These are phyloP conservation scores for Cajanus cajan DNA, from an alignment of 306 rosid species.

Conservation along the genomic window DNA sequence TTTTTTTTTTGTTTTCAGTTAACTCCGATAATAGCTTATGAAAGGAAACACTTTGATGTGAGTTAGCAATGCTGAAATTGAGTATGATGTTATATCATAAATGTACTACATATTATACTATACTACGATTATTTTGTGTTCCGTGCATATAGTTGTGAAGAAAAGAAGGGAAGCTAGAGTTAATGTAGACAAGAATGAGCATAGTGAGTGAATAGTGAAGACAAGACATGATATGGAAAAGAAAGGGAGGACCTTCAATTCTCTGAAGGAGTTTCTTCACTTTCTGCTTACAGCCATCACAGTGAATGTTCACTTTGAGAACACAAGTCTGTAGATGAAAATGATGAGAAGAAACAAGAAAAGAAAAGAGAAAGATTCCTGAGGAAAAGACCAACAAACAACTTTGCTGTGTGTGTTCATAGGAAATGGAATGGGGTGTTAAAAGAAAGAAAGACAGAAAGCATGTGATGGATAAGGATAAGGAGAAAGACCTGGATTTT, in stretches of 20 bases:
- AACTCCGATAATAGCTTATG: neutral
- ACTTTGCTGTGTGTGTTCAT: conserved; percentile 29
- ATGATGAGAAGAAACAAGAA: conserved; percentile 34
- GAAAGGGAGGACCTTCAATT: conserved; percentile 73
- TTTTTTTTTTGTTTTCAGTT: neutral
- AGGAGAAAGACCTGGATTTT: conserved; percentile 75
- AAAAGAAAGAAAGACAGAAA: conserved; percentile 31
- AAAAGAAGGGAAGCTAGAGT: conserved; percentile 1
- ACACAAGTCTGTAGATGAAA: conserved; percentile 66
- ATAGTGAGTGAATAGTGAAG: conserved; percentile 28
- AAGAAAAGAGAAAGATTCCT: conserved; percentile 40
- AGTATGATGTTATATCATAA: neutral
- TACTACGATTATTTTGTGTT: neutral
- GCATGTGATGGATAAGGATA: conserved; percentile 28
- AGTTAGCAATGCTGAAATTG: neutral
- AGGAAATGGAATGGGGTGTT: neutral
- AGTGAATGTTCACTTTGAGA: conserved; percentile 92
- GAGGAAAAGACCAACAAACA: conserved; percentile 41
- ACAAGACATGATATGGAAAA: conserved; percentile 17
- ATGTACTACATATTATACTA: neutral
- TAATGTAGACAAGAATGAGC: conserved; percentile 10
- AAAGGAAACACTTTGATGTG: neutral
- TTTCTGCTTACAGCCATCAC: conserved; percentile 99
- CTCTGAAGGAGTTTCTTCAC: conserved; percentile 96
- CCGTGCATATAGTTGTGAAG: neutral